Evolutionary conservation across 2,329 filamentous ascomycete genomes (phyloP), one percentile per base, ranked within the genome.

Genomic region (Aspergillus sp.): DNA sequence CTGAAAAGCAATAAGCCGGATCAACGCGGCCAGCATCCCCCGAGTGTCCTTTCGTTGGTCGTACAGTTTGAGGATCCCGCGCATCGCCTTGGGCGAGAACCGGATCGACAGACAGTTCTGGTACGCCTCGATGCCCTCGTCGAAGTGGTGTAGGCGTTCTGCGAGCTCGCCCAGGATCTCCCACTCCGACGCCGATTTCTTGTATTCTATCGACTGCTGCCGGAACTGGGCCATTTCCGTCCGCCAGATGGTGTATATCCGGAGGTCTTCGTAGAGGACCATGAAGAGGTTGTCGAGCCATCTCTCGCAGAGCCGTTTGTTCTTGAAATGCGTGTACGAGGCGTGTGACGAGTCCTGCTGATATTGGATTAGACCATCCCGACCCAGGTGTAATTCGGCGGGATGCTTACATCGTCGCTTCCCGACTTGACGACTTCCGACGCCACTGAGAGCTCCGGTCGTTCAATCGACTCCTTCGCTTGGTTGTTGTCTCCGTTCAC

Each of bases 261-360:
- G 84, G 12, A 98, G 73, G 53, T 98, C 91, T 60, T 98, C 91
- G 58, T 98, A 98, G 2, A 98, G 72, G 0, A 96, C 91, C 91
- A 98, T 98, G 67, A 98, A 98, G 14, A 98, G 72, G 51, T 93
- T 96, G 61, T 98, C 91, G 2, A 98, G 74, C 91, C 91, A 98
- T 47, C 91, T 79, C 62, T 98, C 91, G 53, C 91, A 98, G 1
- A 98, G 75, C 1, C 91, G 81, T 66, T 98, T 98, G 61, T 95
- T 94, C 57, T 93, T 91, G 54, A 98, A 86, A 48, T 89, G 84
- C 5, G 86, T 88, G 47, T 93, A 82, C 45, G 83, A 72, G 35
- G 80, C 74, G 43, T 86, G 78, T 4, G 75, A 73, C 16, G 75
- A 70, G 37, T 78, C 71, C 11, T 66, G 66, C 79, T 83, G 46